Percentiles rank a stretch among this genome's conserved stretches.
Evolutionary conservation across 257 asterid species (phyloP).

Genomic region (Nicotiana tabacum): DNA sequence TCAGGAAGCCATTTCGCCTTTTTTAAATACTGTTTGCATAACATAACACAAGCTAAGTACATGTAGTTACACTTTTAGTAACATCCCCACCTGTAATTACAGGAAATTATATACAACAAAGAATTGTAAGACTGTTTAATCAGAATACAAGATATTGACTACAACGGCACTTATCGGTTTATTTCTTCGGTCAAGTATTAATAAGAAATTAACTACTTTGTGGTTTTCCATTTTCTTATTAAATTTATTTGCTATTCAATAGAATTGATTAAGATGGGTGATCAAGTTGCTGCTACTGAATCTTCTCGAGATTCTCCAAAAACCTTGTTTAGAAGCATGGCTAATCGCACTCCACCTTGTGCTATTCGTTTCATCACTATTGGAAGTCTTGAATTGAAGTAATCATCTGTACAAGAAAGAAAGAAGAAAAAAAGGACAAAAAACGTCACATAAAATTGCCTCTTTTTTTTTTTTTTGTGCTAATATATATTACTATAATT

Average conservation of each 20-base stretch:
- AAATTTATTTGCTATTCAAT: not conserved
- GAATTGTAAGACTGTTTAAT: no score
- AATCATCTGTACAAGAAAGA: constrained; percentile 39
- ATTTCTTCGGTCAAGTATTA: no score
- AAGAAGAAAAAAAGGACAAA: not conserved
- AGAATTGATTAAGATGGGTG: not conserved
- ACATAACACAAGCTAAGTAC: not conserved
- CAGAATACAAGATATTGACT: no score
- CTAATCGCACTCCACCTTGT: constrained; percentile 89
- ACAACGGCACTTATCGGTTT: no score
- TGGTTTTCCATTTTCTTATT: not conserved
- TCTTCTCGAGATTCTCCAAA: constrained; percentile 35
- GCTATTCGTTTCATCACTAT: constrained; percentile 83
- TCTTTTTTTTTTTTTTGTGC: not conserved
- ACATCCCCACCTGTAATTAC: not conserved
- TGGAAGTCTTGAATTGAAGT: constrained; percentile 71
- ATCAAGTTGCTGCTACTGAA: constrained; percentile 17
- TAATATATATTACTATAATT: not conserved
- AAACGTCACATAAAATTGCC: not conserved
- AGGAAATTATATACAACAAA: not conserved
- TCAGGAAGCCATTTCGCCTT: no score
- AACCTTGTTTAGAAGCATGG: constrained; percentile 65
- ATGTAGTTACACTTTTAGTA: not conserved
- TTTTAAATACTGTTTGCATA: not conserved
- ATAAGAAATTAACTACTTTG: not conserved